Percentiles rank a stretch among this genome's conserved stretches.
phyloP scores from a whole-genome alignment of 805 yeast genomes.

The Jamesozyma spencerorum region DNA sequence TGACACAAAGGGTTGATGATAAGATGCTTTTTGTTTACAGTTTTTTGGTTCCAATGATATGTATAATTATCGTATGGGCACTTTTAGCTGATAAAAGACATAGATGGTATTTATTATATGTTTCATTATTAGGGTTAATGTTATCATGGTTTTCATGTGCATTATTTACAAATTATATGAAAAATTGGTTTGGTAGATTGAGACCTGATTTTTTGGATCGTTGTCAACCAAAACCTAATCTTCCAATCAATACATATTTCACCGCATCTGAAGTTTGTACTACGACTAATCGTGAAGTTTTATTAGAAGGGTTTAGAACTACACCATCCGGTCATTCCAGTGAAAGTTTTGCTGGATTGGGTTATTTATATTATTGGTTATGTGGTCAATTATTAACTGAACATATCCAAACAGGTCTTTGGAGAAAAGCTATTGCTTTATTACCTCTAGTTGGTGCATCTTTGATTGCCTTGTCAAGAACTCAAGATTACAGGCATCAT shows the following conservation, averaged over 20 bases:
- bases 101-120: slow-evolving; percentile 49
- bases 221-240: slow-evolving; percentile 56
- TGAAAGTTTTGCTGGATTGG: slow-evolving; percentile 57
- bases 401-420: slow-evolving; percentile 43
- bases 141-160: slow-evolving; percentile 52
- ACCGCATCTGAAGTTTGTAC: slow-evolving; percentile 62
- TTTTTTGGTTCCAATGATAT: slow-evolving; percentile 39
- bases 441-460: slow-evolving; percentile 61
- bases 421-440: slow-evolving; percentile 48
- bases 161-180: slow-evolving; percentile 61
- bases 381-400: slow-evolving; percentile 53
- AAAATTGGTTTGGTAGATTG: slow-evolving; percentile 80
- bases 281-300: slow-evolving; percentile 32
- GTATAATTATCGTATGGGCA: slow-evolving; percentile 31
- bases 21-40: slow-evolving; percentile 45
- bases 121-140: slow-evolving; percentile 57
- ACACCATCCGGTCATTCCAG: slow-evolving; percentile 81
- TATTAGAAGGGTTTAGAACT: slow-evolving; percentile 68
- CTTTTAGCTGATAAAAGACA: slow-evolving; percentile 37
- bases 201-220: slow-evolving; percentile 89
- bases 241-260: slow-evolving; percentile 48
- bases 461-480: slow-evolving; percentile 73
- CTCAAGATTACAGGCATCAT: slow-evolving; percentile 91
- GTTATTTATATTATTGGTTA: slow-evolving; percentile 55
- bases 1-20: slow-evolving; percentile 59